Evolutionary conservation across 768 basidiomycete genomes (phyloP).

Genomic region (Suillus subalutaceus): DNA sequence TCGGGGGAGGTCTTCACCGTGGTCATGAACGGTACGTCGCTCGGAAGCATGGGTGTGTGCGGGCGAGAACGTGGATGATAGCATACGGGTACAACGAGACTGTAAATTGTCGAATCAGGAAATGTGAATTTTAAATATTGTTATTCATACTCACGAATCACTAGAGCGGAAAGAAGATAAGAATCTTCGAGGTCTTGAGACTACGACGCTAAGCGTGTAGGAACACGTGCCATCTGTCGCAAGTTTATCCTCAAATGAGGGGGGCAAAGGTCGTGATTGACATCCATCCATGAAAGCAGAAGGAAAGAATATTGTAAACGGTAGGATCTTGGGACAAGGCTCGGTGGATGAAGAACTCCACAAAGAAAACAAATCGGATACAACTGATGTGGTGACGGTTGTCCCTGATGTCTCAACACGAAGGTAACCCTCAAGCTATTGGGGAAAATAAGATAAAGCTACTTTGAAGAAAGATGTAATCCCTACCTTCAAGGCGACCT

Average conservation of each 20-base stretch:
- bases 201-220: slow-evolving; percentile 50
- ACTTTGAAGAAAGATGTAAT: background rate
- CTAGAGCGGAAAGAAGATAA: slow-evolving; percentile 47
- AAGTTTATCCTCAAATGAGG: slow-evolving; percentile 40
- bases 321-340: slow-evolving; percentile 37
- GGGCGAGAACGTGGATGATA: slow-evolving; percentile 62
- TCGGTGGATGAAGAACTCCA: slow-evolving; percentile 21
- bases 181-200: slow-evolving; percentile 42
- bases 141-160: slow-evolving; percentile 42
- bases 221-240: slow-evolving; percentile 36
- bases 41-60: slow-evolving; percentile 50
- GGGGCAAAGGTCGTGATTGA: slow-evolving; percentile 45
- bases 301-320: slow-evolving; percentile 51
- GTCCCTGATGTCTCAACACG: slow-evolving; percentile 18
- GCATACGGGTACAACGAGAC: slow-evolving; percentile 50
- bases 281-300: slow-evolving; percentile 43
- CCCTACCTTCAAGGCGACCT: slow-evolving; percentile 28
- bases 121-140: slow-evolving; percentile 11
- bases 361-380: slow-evolving; percentile 20
- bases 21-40: slow-evolving; percentile 51
- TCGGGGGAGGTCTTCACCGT: slow-evolving; percentile 65
- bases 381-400: slow-evolving; percentile 20
- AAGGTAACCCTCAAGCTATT: slow-evolving; percentile 30
- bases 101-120: slow-evolving; percentile 23
- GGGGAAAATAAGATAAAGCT: slow-evolving; percentile 6